Evolutionary conservation across 305 asterid species (phyloP).

Genomic region (Rubia peregrina): DNA sequence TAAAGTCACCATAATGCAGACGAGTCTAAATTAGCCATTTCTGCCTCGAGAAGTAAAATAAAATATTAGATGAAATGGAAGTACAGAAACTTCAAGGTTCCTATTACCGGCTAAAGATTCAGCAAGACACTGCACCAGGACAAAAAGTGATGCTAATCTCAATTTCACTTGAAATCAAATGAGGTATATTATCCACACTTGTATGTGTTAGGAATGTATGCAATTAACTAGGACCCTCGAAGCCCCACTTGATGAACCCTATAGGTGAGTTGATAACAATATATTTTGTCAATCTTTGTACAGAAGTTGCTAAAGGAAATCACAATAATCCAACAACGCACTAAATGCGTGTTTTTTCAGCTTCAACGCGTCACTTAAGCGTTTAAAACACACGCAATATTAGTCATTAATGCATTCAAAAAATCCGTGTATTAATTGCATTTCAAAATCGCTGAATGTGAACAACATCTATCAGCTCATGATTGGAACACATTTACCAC

Average conservation of each 20-base stretch:
- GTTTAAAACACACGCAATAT: neutral
- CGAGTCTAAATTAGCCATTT: neutral
- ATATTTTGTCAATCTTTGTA: neutral
- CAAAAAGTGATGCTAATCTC: neutral
- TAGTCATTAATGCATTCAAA: neutral
- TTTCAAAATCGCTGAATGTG: neutral
- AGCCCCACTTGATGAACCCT: conserved; percentile 1
- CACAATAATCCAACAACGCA: neutral
- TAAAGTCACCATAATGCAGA: neutral
- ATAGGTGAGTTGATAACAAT: neutral
- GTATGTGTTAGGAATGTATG: neutral
- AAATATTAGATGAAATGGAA: neutral
- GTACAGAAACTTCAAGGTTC: neutral
- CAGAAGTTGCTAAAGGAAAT: neutral
- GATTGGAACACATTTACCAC: neutral
- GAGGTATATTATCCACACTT: neutral
- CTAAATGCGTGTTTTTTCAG: neutral
- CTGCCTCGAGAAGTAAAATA: neutral
- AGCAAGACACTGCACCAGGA: neutral
- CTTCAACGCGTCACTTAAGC: neutral
- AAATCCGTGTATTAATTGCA: neutral
- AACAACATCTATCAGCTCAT: neutral
- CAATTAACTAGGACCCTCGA: neutral
- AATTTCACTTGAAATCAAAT: neutral
- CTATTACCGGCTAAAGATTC: neutral